Conservation (phyloP, 306 rosid genomes). For the Elaeagnus macrophylla region DNA sequence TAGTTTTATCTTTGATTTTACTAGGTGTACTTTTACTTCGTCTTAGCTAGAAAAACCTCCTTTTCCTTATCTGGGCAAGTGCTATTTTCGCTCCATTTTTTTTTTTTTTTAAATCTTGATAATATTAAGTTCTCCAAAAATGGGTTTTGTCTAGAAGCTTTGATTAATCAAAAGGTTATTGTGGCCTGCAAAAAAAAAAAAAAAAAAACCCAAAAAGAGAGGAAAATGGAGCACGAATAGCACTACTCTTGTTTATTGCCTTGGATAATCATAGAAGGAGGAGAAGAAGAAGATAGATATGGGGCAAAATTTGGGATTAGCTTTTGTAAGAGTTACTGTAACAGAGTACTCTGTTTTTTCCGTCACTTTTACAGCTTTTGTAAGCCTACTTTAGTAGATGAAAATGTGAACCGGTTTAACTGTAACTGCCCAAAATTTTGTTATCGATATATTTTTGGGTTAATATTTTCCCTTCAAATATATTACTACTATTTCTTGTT, state of each 20-base stretch:
- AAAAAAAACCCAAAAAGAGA: background rate
- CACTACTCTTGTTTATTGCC: slow-evolving; percentile 16
- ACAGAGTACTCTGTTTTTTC: slow-evolving; percentile 13
- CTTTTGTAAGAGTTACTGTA: background rate
- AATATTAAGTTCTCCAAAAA: background rate
- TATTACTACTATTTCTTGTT: background rate
- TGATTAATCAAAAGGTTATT: background rate
- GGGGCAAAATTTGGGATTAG: background rate
- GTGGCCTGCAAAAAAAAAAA: too few relatives aligned
- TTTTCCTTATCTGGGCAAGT: slow-evolving; percentile 18
- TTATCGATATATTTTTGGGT: slow-evolving; percentile 12
- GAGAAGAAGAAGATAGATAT: slow-evolving; percentile 8
- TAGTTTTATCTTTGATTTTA: slow-evolving; percentile 13
- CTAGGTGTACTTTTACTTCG: too few relatives aligned
- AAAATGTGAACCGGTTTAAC: slow-evolving; percentile 35
- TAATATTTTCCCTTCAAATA: background rate
- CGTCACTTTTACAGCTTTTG: slow-evolving; percentile 17
- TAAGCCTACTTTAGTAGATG: slow-evolving; percentile 31
- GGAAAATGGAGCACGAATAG: slow-evolving; percentile 39
- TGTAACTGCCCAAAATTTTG: slow-evolving; percentile 34
- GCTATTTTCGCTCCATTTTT: slow-evolving; percentile 48
- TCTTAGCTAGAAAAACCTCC: background rate
- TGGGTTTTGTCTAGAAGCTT: slow-evolving; percentile 13
- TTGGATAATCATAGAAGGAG: slow-evolving; percentile 26
- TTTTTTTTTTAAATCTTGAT: background rate